These are phyloP conservation scores for Paecilomyces dactylethromorphus DNA, from an alignment of 2,329 filamentous ascomycete genomes.

Conservation along the genomic window DNA sequence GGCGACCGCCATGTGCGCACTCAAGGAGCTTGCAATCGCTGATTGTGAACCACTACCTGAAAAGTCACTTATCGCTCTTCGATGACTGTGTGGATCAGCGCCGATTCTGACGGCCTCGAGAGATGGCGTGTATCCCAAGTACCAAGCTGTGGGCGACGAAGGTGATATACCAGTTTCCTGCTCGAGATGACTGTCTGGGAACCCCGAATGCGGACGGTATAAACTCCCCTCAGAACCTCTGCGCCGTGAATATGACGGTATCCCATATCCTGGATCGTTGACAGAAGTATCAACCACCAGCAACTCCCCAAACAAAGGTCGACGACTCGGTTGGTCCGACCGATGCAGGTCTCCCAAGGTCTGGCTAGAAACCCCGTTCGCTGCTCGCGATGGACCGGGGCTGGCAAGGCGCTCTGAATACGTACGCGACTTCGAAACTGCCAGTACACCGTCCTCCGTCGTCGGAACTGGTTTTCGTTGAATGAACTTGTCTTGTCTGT, in stretches of 20 bases:
- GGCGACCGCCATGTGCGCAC: conserved; percentile 29
- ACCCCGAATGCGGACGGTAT: conserved; percentile 43
- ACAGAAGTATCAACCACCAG: conserved; percentile 52
- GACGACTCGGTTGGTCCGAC: conserved; percentile 35
- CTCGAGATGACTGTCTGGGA: conserved; percentile 30
- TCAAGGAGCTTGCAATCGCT: conserved; percentile 21
- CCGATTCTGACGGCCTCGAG: conserved; percentile 33
- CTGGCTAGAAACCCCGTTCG: conserved; percentile 3
- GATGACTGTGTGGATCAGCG: conserved; percentile 22
- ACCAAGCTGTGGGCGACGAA: conserved; percentile 62
- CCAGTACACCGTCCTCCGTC: conserved; percentile 5
- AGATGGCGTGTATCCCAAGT: conserved; percentile 42
- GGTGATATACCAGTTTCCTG: conserved; percentile 47
- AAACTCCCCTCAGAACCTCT: conserved; percentile 68
- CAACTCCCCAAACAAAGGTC: conserved; percentile 70
- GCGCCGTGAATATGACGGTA: conserved; percentile 48
- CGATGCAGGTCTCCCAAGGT: conserved; percentile 2
- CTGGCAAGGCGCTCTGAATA: background rate
- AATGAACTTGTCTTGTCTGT: conserved; percentile 10
- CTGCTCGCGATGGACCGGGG: background rate
- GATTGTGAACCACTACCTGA: conserved; percentile 28
- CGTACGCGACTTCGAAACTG: background rate
- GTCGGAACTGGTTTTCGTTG: conserved; percentile 8
- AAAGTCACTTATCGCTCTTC: conserved; percentile 52
- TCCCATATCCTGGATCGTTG: conserved; percentile 51